Percentiles rank a stretch among this genome's conserved stretches.
These are phyloP conservation scores for Leishmania turanica DNA, from an alignment of 208 protist species.

Conservation along the genomic window DNA sequence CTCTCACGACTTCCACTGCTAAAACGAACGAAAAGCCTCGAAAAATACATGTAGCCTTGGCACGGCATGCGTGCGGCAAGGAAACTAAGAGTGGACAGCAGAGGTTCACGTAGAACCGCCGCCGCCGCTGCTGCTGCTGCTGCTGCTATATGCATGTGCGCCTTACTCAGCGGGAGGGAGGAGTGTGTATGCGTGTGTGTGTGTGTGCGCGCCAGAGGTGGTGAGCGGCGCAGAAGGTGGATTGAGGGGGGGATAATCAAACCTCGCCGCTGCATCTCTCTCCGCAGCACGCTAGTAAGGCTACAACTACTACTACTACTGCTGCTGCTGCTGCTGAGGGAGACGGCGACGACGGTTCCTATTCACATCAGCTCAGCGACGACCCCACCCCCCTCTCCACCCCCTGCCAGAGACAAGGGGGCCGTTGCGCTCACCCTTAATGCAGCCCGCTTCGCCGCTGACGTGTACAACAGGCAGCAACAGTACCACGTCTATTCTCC, in stretches of 20 bases:
- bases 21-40: no score
- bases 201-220: constrained; percentile 1
- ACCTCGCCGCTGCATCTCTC: background rate
- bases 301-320: background rate
- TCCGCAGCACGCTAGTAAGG: background rate
- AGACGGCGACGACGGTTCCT: background rate
- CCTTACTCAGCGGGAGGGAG: background rate
- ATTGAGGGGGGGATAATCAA: background rate
- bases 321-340: background rate
- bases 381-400: no score
- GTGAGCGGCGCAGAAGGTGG: background rate
- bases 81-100: no score
- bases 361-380: background rate
- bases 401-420: no score
- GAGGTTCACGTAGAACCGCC: no score
- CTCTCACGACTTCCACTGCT: no score
- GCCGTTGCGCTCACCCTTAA: background rate
- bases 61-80: no score
- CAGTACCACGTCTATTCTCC: no score
- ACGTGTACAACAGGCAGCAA: no score
- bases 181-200: background rate
- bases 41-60: no score
- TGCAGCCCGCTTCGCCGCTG: background rate
- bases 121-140: background rate
- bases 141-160: background rate